phyloP scores from a whole-genome alignment of 805 yeast genomes.

The Kregervanrija delftensis region DNA sequence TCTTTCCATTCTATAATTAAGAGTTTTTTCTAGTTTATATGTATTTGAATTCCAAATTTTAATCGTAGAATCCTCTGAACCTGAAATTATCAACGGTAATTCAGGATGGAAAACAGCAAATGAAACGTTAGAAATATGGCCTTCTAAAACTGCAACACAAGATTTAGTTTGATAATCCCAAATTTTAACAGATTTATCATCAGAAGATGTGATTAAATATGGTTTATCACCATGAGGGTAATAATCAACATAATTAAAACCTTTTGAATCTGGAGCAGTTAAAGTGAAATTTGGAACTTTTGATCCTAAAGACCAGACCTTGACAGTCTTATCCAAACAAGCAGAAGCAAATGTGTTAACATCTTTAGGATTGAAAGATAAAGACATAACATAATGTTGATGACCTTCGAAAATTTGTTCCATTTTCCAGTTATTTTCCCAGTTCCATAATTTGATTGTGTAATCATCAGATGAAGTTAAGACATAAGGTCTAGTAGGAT shows the following conservation, averaged over 20 bases:
- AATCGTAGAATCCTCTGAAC: conserved; percentile 93
- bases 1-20: conserved; percentile 88
- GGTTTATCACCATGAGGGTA: conserved; percentile 98
- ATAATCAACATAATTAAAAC: conserved; percentile 94
- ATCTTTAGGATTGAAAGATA: conserved; percentile 95
- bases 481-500: conserved; percentile 86
- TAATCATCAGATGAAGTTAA: conserved; percentile 89
- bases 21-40: conserved; percentile 85
- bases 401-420: conserved; percentile 94
- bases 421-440: conserved; percentile 90
- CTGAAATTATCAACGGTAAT: conserved; percentile 87
- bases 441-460: conserved; percentile 90
- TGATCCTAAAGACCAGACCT: conserved; percentile 92
- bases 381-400: conserved; percentile 89
- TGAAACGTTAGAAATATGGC: conserved; percentile 90
- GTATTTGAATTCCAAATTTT: conserved; percentile 95
- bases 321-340: conserved; percentile 92
- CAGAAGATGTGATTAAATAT: conserved; percentile 84
- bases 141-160: conserved; percentile 89
- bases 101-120: conserved; percentile 99
- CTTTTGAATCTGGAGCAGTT: conserved; percentile 84
- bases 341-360: conserved; percentile 97
- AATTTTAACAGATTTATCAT: conserved; percentile 79
- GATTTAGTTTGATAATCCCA: conserved; percentile 98
- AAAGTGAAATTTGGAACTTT: conserved; percentile 85